Evolutionary conservation across 805 yeast genomes (phyloP), one percentile per base, ranked within the genome.

Genomic region (Lachancea sp.): DNA sequence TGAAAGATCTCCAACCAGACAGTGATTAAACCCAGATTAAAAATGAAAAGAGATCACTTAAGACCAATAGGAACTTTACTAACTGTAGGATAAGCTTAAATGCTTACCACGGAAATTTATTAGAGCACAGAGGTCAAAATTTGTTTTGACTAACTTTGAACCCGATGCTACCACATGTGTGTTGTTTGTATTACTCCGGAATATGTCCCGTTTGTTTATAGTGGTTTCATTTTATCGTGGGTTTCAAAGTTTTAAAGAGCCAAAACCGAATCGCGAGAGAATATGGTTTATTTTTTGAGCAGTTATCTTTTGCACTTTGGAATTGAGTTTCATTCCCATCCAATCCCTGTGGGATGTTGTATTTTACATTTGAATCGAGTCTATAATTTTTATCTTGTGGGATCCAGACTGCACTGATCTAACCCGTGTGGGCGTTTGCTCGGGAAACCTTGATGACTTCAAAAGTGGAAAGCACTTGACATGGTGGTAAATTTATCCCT

Each of bases 1-100:
- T 63, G 85, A 80, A 65, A 81, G 88, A 77, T 81, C 89, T 49
- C 88, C 89, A 68, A 75, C 83, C 52, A 80, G 87, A 71, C 81
- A 79, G 66, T 78, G 69, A 15, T 32, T 13, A 15, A 19, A 5
- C 18, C 35, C 12, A 32, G 19, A n/a, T n/a, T n/a, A n/a, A n/a
- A n/a, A n/a, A n/a, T n/a, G n/a, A 4, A 32, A 16, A 11, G 19
- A 15, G 3, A 7, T n/a, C 19, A 10, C 3, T 10, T 19, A 7
- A 16, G 4, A 9, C 19, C 4, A 15, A 5, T 16, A 11, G 25
- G 25, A 13, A 32, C 15, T 19, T 9, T 35, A 35, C 38, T 35
- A 35, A 35, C 38, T 20, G 17, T 35, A 6, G 38, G 12, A 18
- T 18, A 20, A 19, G 18, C 19, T 19, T 18, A 6, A 11, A n/a